phyloP scores from a whole-genome alignment of 2,329 filamentous ascomycete genomes.

The Rhytidhysteron rufulum region DNA sequence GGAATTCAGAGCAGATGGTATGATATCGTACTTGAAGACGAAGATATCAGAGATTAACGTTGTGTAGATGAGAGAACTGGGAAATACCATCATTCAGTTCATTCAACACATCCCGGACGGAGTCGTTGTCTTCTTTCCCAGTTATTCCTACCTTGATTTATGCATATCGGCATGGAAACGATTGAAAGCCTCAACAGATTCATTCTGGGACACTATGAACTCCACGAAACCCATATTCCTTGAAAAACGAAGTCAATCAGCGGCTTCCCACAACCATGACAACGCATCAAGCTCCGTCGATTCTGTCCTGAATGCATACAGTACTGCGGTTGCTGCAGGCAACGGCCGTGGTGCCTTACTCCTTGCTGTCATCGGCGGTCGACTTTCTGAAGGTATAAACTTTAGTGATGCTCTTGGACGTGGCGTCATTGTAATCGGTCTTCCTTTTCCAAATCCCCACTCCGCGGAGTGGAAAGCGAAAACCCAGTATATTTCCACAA shows the following conservation, averaged over 20 bases:
- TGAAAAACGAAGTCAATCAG: conserved; percentile 35
- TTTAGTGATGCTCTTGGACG: conserved; percentile 89
- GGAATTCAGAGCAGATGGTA: conserved; percentile 63
- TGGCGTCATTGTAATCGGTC: conserved; percentile 83
- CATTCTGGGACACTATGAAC: conserved; percentile 55
- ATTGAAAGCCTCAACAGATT: conserved; percentile 5
- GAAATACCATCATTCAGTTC: conserved; percentile 66
- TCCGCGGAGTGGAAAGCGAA: conserved; percentile 92
- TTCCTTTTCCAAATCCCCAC: conserved; percentile 88
- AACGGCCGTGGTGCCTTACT: conserved; percentile 68
- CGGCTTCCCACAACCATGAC: conserved; percentile 47
- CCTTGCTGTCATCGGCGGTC: conserved; percentile 87
- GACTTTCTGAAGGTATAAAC: conserved; percentile 96
- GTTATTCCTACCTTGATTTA: conserved; percentile 82
- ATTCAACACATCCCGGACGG: conserved; percentile 78
- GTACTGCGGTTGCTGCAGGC: conserved; percentile 54
- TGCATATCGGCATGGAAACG: conserved; percentile 50
- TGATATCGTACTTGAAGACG: conserved; percentile 5
- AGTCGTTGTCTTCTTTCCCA: conserved; percentile 92
- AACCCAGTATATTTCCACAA: conserved; percentile 76
- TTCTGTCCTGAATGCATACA: conserved; percentile 70
- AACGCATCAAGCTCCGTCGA: conserved; percentile 48
- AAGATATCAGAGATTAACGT: conserved; percentile 5
- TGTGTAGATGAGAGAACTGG: conserved; percentile 63
- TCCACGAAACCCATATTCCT: conserved; percentile 53